Percentiles rank a stretch among this genome's conserved stretches.
These are phyloP conservation scores for Nicotiana undulata DNA, from an alignment of 257 asterid genomes.

Conservation along the genomic window DNA sequence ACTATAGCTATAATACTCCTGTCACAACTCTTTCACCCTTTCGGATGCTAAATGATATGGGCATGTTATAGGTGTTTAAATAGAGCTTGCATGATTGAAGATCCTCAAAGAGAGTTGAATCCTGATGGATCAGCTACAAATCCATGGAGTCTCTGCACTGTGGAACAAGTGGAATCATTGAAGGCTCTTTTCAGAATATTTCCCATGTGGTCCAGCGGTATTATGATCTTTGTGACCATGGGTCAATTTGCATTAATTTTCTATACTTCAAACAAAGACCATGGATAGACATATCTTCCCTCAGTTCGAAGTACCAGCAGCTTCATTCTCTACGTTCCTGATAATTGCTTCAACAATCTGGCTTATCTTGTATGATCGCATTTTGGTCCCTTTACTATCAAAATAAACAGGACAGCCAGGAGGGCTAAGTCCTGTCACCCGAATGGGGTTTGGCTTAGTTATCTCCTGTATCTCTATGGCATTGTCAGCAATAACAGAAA, in stretches of 20 bases:
- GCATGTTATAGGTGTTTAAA: constrained; percentile 3
- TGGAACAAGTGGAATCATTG: constrained; percentile 12
- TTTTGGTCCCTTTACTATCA: constrained; percentile 9
- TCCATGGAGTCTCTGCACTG: constrained; percentile 16
- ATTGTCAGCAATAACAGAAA: constrained; percentile 13
- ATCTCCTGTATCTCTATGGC: constrained; percentile 8
- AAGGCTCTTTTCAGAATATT: constrained; percentile 8
- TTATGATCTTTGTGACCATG: not conserved
- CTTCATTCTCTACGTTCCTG: constrained; percentile 9
- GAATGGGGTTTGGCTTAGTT: constrained; percentile 18
- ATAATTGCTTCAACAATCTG: constrained; percentile 1
- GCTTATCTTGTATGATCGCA: constrained; percentile 10
- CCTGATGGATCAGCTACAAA: constrained; percentile 16
- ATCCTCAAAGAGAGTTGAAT: constrained; percentile 12
- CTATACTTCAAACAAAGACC: constrained; percentile 7
- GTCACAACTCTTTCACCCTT: not conserved
- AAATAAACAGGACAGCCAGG: not conserved
- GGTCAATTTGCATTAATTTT: not conserved
- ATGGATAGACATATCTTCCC: constrained; percentile 16
- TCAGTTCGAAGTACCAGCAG: constrained; percentile 16
- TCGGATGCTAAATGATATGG: not conserved
- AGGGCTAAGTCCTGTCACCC: constrained; percentile 5
- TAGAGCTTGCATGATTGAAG: constrained; percentile 18
- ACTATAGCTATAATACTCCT: not conserved
- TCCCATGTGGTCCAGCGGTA: constrained; percentile 16